These are phyloP conservation scores for Piloderma croceum DNA, from an alignment of 768 basidiomycete genomes.

Conservation along the genomic window DNA sequence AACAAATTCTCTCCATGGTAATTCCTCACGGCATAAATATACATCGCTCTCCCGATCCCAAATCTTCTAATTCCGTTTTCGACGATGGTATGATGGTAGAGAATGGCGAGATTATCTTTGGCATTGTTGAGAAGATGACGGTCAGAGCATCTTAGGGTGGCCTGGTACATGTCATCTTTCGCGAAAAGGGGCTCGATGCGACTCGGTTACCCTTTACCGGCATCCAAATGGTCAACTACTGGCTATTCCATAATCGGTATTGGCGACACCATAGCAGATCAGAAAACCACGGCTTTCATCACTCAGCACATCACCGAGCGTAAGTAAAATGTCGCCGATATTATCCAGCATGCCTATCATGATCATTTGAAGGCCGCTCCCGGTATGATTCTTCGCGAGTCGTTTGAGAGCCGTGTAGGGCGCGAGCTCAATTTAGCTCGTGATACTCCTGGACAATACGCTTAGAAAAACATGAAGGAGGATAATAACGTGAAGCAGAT, in stretches of 20 bases:
- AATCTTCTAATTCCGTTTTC: conserved; percentile 80
- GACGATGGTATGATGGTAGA: conserved; percentile 97
- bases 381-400: conserved; percentile 99
- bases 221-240: conserved; percentile 94
- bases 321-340: conserved; percentile 70
- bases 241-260: conserved; percentile 99
- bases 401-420: conserved; percentile 91
- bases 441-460: no score
- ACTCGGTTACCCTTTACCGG: no score
- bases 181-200: conserved; percentile 97
- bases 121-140: conserved; percentile 98
- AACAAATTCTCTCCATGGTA: no score
- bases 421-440: conserved; percentile 94
- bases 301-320: conserved; percentile 74
- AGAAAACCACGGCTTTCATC: conserved; percentile 81
- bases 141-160: conserved; percentile 94
- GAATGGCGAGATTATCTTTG: no score
- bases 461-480: conserved; percentile 96
- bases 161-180: conserved; percentile 92
- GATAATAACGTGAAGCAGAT: conserved; percentile 99
- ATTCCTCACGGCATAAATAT: no score
- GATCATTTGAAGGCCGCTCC: conserved; percentile 86
- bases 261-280: conserved; percentile 95
- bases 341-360: conserved; percentile 79
- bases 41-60: no score